Conservation (phyloP, 1,284 basidiomycete species). For the Lignosus rhinocerotis region DNA sequence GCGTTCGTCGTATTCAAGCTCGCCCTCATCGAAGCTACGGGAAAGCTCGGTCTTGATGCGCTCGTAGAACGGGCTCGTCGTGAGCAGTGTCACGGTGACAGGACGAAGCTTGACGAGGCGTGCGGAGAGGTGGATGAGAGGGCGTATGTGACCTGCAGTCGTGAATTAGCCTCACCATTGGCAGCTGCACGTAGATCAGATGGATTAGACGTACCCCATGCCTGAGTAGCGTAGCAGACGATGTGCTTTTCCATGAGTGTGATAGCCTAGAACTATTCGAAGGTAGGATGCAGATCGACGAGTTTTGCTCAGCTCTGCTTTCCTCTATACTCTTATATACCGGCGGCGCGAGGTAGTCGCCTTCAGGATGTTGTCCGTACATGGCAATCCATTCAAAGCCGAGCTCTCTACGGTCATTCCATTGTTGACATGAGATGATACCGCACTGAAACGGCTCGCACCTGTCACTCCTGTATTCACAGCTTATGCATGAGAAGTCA, state of each 20-base stretch:
- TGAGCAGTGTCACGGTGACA: slow-evolving; percentile 24
- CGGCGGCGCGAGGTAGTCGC: too few species aligned
- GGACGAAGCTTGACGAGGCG: slow-evolving; percentile 21
- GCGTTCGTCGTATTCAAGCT: slow-evolving; percentile 9
- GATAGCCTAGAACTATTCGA: background rate
- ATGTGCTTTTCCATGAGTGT: background rate
- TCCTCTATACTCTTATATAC: too few species aligned
- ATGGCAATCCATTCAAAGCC: too few species aligned
- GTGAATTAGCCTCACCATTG: background rate
- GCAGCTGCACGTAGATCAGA: background rate
- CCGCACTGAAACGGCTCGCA: too few species aligned
- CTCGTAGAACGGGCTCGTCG: slow-evolving; percentile 9
- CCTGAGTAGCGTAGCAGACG: slow-evolving; percentile 2
- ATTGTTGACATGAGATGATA: too few species aligned
- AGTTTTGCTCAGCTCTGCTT: too few species aligned
- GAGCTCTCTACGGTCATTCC: too few species aligned
- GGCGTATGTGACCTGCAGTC: slow-evolving; percentile 25
- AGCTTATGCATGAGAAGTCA: too few species aligned
- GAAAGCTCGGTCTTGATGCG: slow-evolving; percentile 22
- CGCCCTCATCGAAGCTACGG: slow-evolving; percentile 18
- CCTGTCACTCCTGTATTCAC: too few species aligned
- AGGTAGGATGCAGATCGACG: too few species aligned
- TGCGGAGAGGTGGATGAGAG: slow-evolving; percentile 21
- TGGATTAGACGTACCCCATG: slow-evolving; percentile 13
- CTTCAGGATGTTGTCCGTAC: too few species aligned